Conservation (phyloP, 257 asterid species). For the Nicotiana otophora region DNA sequence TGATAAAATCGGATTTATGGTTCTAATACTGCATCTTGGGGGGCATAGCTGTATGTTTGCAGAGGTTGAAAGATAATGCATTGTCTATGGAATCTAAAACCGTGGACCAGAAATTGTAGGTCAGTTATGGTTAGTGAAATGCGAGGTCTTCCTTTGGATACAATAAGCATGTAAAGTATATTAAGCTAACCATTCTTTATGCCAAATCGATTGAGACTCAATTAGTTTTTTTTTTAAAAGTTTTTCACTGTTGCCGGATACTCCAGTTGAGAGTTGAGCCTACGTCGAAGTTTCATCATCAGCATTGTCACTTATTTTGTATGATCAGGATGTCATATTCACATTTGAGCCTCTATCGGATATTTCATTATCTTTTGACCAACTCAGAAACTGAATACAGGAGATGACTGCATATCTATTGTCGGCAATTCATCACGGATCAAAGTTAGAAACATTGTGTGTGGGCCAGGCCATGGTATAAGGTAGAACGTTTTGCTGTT, state of each 20-base stretch:
- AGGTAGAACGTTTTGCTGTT: slow-evolving; percentile 41
- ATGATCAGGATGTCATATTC: neutral
- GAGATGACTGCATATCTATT: slow-evolving; percentile 94
- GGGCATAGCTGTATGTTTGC: neutral
- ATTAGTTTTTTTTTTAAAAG: neutral
- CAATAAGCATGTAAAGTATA: neutral
- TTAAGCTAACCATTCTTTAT: neutral
- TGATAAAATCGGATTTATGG: neutral
- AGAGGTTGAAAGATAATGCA: neutral
- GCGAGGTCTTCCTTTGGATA: neutral
- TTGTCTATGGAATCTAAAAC: neutral
- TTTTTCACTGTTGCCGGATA: neutral
- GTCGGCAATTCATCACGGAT: slow-evolving; percentile 73
- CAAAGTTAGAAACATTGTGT: slow-evolving; percentile 35
- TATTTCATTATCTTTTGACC: neutral
- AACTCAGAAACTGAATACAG: slow-evolving; percentile 26
- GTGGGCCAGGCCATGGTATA: slow-evolving; percentile 84
- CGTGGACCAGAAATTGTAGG: neutral
- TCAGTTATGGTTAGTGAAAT: neutral
- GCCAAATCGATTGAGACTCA: neutral
- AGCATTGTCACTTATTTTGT: neutral
- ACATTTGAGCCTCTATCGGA: neutral
- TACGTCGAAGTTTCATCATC: neutral
- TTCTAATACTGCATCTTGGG: neutral
- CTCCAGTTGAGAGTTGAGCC: neutral